A percentile compares a stretch with the other conserved stretches of the same genome.
phyloP scores from a whole-genome alignment of 129 eudicot species.

The Artemisia tridentata region DNA sequence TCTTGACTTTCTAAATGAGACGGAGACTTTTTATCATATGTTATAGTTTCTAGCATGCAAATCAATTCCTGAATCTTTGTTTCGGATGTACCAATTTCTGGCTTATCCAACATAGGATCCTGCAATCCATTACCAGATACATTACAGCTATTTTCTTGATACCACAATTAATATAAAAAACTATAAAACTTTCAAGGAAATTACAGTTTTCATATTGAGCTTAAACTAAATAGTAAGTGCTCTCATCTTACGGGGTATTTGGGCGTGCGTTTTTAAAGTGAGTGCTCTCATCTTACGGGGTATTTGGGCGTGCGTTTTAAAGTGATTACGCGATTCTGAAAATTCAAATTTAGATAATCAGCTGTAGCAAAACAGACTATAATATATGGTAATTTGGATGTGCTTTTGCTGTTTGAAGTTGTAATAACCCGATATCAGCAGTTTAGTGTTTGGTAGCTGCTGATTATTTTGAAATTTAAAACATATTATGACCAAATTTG shows the following conservation, averaged over 20 bases:
- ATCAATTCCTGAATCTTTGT: not conserved
- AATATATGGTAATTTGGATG: not conserved
- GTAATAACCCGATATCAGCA: not conserved
- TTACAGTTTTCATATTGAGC: not conserved
- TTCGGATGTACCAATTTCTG: slow-evolving; percentile 1
- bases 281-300: not conserved
- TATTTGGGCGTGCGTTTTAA: not conserved
- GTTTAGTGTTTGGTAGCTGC: no score
- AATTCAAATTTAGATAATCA: not conserved
- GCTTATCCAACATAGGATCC: slow-evolving; percentile 2
- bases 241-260: not conserved
- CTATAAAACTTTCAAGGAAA: not conserved
- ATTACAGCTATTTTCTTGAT: not conserved
- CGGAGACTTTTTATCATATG: slow-evolving; percentile 8
- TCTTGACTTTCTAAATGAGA: slow-evolving; percentile 13
- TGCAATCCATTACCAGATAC: slow-evolving; percentile 9
- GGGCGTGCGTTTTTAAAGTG: not conserved
- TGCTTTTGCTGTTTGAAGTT: not conserved
- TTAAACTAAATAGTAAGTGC: not conserved
- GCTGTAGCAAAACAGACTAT: not conserved
- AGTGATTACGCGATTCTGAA: not conserved
- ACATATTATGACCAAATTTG: no score
- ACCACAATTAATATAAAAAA: not conserved
- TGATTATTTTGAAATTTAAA: no score
- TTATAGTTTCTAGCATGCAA: slow-evolving; percentile 11